phyloP scores from a whole-genome alignment of 345 rosid genomes.

The Trapa incisa region DNA sequence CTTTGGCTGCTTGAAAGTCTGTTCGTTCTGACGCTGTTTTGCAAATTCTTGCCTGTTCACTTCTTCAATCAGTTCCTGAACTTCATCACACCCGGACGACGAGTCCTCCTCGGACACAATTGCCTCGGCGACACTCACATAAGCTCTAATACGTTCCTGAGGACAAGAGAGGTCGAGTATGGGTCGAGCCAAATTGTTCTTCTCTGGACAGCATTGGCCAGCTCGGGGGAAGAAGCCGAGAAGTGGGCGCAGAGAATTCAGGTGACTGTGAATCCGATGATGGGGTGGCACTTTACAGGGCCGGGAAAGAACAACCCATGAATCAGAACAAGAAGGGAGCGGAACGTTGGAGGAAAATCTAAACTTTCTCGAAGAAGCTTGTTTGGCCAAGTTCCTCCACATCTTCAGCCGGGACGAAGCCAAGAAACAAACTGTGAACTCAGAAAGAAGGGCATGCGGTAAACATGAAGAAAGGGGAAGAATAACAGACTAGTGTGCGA shows the following conservation, averaged over 20 bases:
- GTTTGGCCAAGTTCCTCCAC: conserved; percentile 60
- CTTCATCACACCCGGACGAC: conserved; percentile 56
- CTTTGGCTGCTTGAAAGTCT: conserved; percentile 23
- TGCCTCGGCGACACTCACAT: conserved; percentile 51
- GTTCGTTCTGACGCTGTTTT: conserved; percentile 1
- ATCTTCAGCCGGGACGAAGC: conserved; percentile 12
- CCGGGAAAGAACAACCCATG: conserved; percentile 3
- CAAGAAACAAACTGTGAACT: not conserved
- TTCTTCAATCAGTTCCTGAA: conserved; percentile 38
- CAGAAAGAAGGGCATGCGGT: not conserved
- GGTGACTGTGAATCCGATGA: not conserved
- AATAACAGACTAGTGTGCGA: not conserved
- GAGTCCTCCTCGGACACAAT: conserved; percentile 52
- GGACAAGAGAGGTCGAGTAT: conserved; percentile 10
- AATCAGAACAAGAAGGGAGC: conserved; percentile 1
- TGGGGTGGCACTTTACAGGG: conserved; percentile 10
- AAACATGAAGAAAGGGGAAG: not conserved
- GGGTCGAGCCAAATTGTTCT: conserved; percentile 9
- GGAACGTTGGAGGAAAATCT: conserved; percentile 10
- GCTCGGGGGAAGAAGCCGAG: conserved; percentile 12
- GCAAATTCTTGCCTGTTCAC: conserved; percentile 23
- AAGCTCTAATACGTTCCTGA: conserved; percentile 15
- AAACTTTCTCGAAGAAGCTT: conserved; percentile 32
- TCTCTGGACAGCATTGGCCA: conserved; percentile 7
- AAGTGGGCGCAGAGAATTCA: conserved; percentile 5